Evolutionary conservation across 2,329 filamentous ascomycete genomes (phyloP).

Genomic region (Xylaria sp.): DNA sequence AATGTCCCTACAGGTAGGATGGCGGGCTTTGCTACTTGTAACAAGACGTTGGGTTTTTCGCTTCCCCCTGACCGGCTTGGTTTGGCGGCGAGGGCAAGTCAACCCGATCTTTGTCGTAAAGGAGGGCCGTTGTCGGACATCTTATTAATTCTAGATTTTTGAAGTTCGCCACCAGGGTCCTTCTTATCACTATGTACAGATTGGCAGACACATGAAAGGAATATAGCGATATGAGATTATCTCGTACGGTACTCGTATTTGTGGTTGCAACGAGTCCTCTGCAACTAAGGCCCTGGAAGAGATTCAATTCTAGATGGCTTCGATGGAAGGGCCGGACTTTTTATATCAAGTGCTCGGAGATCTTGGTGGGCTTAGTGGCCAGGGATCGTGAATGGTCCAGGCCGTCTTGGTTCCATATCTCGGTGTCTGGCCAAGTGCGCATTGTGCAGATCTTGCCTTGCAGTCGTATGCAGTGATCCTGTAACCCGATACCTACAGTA

Average conservation of each 20-base stretch:
- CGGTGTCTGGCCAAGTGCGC: constrained; percentile 16
- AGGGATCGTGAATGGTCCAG: constrained; percentile 31
- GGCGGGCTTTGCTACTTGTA: neutral
- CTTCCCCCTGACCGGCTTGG: constrained; percentile 9
- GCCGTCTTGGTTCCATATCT: constrained; percentile 16
- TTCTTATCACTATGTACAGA: constrained; percentile 24
- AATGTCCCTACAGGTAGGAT: constrained; percentile 1
- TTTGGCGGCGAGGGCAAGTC: constrained; percentile 4
- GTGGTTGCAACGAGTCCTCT: constrained; percentile 10
- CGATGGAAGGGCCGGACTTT: constrained; percentile 29
- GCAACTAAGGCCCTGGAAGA: constrained; percentile 22
- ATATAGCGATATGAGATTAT: constrained; percentile 12
- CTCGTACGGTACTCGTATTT: constrained; percentile 14
- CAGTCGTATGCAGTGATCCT: constrained; percentile 8
- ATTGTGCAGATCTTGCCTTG: constrained; percentile 23
- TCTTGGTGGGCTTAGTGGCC: constrained; percentile 32
- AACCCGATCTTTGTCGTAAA: constrained; percentile 23
- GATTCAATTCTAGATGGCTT: constrained; percentile 15
- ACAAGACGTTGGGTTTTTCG: constrained; percentile 6
- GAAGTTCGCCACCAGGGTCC: constrained; percentile 27
- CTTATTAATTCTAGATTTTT: constrained; percentile 20
- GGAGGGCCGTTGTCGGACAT: constrained; percentile 42
- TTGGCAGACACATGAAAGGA: constrained; percentile 14
- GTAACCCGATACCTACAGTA: constrained; percentile 14
- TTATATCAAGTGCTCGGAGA: constrained; percentile 22